phyloP scores from a whole-genome alignment of 371 early-diverging fungal genomes.

The Circinella minor region DNA sequence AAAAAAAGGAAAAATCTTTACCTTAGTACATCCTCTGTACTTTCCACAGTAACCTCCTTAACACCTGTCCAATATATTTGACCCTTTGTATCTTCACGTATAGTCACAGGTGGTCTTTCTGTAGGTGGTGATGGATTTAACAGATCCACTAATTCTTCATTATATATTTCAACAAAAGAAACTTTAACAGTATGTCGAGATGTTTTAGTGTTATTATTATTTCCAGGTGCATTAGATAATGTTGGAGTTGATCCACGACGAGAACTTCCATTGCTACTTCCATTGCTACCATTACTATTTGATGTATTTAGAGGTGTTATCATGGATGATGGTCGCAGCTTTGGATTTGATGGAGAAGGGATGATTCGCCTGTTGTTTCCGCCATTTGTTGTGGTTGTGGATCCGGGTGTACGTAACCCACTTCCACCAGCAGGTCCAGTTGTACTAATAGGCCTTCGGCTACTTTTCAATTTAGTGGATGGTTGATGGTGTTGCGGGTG shows the following conservation, averaged over 20 bases:
- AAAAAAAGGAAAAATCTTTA: slow-evolving; percentile 25
- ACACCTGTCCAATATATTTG: slow-evolving; percentile 91
- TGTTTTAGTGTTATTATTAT: slow-evolving; percentile 11
- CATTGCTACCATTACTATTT: slow-evolving; percentile 2
- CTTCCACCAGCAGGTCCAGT: background rate
- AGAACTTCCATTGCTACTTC: background rate
- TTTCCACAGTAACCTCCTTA: slow-evolving; percentile 79
- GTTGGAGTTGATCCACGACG: slow-evolving; percentile 5
- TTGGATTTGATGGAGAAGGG: background rate
- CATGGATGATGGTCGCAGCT: slow-evolving; percentile 24
- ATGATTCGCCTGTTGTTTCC: slow-evolving; percentile 1
- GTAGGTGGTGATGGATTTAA: slow-evolving; percentile 60
- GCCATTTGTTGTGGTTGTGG: background rate
- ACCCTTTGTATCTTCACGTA: slow-evolving; percentile 93
- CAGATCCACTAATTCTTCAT: slow-evolving; percentile 95
- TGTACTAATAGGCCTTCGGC: slow-evolving; percentile 7
- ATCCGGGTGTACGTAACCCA: background rate
- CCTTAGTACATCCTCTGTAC: slow-evolving; percentile 81
- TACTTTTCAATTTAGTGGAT: background rate
- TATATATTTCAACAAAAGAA: slow-evolving; percentile 96
- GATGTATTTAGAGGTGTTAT: slow-evolving; percentile 11
- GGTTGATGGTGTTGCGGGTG: background rate
- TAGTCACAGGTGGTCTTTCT: slow-evolving; percentile 71
- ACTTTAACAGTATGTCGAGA: slow-evolving; percentile 57
- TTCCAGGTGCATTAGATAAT: background rate